Conservation (phyloP, 2,329 filamentous ascomycete species). For the Apiospora sp. region DNA sequence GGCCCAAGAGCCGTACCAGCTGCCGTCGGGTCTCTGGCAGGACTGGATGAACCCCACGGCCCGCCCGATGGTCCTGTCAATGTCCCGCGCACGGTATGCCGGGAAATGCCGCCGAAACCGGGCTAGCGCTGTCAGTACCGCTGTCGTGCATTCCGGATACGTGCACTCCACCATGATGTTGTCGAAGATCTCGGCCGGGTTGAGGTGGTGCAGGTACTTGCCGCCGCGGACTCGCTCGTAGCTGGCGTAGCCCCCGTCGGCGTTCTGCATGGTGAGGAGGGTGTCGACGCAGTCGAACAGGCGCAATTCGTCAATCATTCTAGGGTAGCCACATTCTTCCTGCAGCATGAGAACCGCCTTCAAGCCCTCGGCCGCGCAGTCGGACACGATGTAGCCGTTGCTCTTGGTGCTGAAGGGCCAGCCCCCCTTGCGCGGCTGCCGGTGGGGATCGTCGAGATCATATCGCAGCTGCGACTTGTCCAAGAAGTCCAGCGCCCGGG, state of each 20-base stretch:
- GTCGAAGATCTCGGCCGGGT: background rate
- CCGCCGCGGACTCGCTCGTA: background rate
- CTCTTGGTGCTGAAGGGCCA: constrained; percentile 1
- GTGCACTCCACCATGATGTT: constrained; percentile 3
- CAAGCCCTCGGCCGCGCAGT: background rate
- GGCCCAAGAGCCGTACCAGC: constrained; percentile 16
- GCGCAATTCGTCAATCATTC: background rate
- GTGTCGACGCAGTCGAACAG: background rate
- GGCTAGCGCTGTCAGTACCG: background rate
- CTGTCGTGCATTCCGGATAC: constrained; percentile 1
- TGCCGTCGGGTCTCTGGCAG: background rate
- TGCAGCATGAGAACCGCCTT: background rate
- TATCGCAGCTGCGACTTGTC: background rate
- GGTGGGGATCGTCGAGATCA: background rate
- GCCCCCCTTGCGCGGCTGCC: background rate
- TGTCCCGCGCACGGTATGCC: background rate
- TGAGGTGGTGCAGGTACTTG: background rate
- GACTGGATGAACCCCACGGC: background rate
- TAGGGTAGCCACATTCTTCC: background rate
- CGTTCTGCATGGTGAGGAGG: background rate
- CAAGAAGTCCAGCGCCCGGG: background rate
- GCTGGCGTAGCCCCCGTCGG: background rate
- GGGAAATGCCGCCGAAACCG: background rate
- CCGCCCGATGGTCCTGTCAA: background rate
- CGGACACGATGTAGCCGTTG: background rate